Evolutionary conservation across 257 asterid genomes (phyloP), one percentile per base, ranked within the genome.

Genomic region (Solanum tarapatanum): DNA sequence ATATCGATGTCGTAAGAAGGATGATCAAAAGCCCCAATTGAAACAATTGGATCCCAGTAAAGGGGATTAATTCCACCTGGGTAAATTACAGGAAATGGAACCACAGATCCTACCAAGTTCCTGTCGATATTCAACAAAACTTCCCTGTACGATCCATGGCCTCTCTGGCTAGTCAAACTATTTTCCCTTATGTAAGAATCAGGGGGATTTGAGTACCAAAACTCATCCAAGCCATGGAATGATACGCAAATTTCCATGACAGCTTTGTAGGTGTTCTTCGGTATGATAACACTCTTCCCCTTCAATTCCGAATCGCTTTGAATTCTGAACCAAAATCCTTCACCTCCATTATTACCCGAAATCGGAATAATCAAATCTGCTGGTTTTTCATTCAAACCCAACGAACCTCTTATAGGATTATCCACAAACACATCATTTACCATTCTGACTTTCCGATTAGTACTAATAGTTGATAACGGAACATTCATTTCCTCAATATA

Each of bases 161-260:
- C 98, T 24, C 93, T 87, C 76, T 83, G 82, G 7, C 93, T 90
- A 26, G 86, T 26, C 83, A 94, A 84, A 39, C 75, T 79, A 62
- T 93, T 94, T 28, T 33, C 26, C 32, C 89, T 90, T 36, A 93
- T 87, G 90, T 96, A 95, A 21, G 90, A 83, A 91, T 95, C 96
- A 1, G 99, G 98, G 17, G 98, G 98, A 88, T 97, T 95, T 3
- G 98, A 84, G 95, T 93, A 95, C 99, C 99, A 96, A 66, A 94
- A 92, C 90, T 96, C 99, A 43, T 96, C 99, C 21, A 93, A 41
- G 2, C 96, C 96, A 43, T 97, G 99, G 45, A 77, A 92, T 41
- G 99, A 94, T 32, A 92, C 93, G 70, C 92, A 95, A 76, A 97
- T 88, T 91, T 95, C 98, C 45, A 95, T 70, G 86, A 94, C 95